Percentiles rank a stretch among this genome's conserved stretches.
These are phyloP conservation scores for Hyphopichia fennica DNA, from an alignment of 1,139 yeast genomes.

Conservation along the genomic window DNA sequence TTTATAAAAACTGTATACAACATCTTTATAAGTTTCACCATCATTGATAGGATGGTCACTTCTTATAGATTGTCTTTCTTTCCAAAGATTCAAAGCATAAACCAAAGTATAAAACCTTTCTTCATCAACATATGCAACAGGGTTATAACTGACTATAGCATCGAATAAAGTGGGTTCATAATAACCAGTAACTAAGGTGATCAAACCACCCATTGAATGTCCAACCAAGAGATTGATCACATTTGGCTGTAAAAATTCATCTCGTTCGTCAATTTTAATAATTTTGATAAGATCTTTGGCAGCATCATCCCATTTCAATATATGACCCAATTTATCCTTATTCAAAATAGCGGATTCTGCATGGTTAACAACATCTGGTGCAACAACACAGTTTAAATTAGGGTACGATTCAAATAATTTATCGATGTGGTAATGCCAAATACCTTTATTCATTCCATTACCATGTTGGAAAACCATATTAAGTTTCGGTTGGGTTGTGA, in stretches of 20 bases:
- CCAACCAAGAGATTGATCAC: slow-evolving; percentile 47
- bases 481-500: slow-evolving; percentile 13
- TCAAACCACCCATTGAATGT: slow-evolving; percentile 66
- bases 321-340: slow-evolving; percentile 45
- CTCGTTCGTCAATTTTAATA: slow-evolving; percentile 29
- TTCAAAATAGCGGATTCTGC: slow-evolving; percentile 58
- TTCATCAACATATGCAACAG: slow-evolving; percentile 39
- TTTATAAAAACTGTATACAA: slow-evolving; percentile 35
- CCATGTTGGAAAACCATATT: slow-evolving; percentile 60
- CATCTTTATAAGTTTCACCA: slow-evolving; percentile 19
- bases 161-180: slow-evolving; percentile 50
- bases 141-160: slow-evolving; percentile 52
- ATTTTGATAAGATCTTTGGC: slow-evolving; percentile 51
- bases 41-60: slow-evolving; percentile 6
- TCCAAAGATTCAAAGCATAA: slow-evolving; percentile 8
- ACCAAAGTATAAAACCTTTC: slow-evolving; percentile 9
- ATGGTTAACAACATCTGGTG: slow-evolving; percentile 54
- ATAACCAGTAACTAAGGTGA: slow-evolving; percentile 42
- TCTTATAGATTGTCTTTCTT: slow-evolving; percentile 7
- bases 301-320: slow-evolving; percentile 55
- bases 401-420: slow-evolving; percentile 25
- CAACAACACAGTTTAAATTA: slow-evolving; percentile 29
- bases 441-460: slow-evolving; percentile 57
- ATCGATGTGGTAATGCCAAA: slow-evolving; percentile 56
- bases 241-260: slow-evolving; percentile 30